Evolutionary conservation across 176 grass and related monocot species (phyloP).

Genomic region (Urochloa ruziziensis): DNA sequence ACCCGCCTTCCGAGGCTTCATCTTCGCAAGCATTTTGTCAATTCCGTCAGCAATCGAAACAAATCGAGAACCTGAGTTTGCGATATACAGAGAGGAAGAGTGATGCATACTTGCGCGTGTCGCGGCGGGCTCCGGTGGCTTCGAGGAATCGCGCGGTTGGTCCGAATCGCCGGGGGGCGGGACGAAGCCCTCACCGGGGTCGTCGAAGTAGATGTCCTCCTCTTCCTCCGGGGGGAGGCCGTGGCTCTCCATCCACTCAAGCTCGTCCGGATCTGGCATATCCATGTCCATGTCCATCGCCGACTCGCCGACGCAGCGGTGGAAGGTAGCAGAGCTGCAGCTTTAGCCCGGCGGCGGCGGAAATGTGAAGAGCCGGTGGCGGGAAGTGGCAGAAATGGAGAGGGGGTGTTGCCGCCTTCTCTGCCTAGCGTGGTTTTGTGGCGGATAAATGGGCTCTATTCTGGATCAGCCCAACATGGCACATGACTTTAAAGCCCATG

Average conservation of each 20-base stretch:
- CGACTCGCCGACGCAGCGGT: constrained; percentile 18
- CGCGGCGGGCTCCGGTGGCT: background rate
- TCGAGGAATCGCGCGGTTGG: background rate
- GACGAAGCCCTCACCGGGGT: constrained; percentile 10
- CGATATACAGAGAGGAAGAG: background rate
- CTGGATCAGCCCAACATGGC: background rate
- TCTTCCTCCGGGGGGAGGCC: constrained; percentile 49
- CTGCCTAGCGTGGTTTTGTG: background rate
- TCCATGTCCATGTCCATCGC: constrained; percentile 66
- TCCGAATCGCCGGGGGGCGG: background rate
- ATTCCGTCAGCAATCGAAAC: background rate
- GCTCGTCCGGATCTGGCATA: constrained; percentile 75
- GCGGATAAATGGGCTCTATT: too few species aligned
- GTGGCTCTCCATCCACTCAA: constrained; percentile 82
- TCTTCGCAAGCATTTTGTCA: constrained; percentile 22
- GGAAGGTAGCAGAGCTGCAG: background rate
- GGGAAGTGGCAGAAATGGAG: constrained; percentile 22
- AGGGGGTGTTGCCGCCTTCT: constrained; percentile 18
- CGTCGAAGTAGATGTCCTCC: constrained; percentile 28
- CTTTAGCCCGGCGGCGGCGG: constrained; percentile 30
- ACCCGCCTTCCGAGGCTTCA: constrained; percentile 1
- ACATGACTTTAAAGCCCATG: background rate
- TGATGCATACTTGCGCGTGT: constrained; percentile 8
- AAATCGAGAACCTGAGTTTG: background rate
- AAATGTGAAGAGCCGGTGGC: constrained; percentile 15